Conservation (phyloP, 2,329 filamentous ascomycete species). For the Diaporthe citrichinensis region DNA sequence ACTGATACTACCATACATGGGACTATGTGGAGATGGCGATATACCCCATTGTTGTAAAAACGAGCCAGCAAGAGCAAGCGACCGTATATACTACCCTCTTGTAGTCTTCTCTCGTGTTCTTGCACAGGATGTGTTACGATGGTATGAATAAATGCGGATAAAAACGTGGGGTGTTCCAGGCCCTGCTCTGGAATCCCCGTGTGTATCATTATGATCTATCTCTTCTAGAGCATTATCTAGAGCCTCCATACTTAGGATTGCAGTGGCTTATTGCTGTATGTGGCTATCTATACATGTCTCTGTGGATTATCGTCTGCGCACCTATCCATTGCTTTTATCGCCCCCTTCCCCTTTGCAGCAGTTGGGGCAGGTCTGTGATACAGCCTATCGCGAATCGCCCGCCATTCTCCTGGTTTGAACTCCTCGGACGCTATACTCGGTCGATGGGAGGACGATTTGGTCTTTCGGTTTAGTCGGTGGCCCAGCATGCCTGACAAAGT, state of each 20-base stretch:
- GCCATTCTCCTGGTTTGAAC: neutral
- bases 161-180: neutral
- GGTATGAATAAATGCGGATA: conserved; percentile 22
- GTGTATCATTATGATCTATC: conserved; percentile 16
- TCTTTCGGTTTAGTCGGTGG: too few relatives aligned
- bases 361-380: neutral
- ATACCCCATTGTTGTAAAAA: conserved; percentile 34
- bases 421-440: neutral
- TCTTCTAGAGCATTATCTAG: conserved; percentile 5
- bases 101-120: neutral
- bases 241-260: neutral
- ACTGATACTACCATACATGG: neutral
- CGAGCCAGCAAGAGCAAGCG: conserved; percentile 1
- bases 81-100: neutral
- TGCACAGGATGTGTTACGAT: conserved; percentile 6
- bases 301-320: neutral
- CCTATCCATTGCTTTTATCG: neutral
- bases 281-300: neutral
- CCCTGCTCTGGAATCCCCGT: neutral
- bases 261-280: neutral
- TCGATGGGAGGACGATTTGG: too few relatives aligned
- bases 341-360: neutral
- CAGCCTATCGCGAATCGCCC: neutral
- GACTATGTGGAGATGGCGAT: conserved; percentile 13
- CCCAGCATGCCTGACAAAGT: too few relatives aligned